These are phyloP conservation scores for Claviceps sp. DNA, from an alignment of 2,329 filamentous ascomycete genomes.

Conservation along the genomic window DNA sequence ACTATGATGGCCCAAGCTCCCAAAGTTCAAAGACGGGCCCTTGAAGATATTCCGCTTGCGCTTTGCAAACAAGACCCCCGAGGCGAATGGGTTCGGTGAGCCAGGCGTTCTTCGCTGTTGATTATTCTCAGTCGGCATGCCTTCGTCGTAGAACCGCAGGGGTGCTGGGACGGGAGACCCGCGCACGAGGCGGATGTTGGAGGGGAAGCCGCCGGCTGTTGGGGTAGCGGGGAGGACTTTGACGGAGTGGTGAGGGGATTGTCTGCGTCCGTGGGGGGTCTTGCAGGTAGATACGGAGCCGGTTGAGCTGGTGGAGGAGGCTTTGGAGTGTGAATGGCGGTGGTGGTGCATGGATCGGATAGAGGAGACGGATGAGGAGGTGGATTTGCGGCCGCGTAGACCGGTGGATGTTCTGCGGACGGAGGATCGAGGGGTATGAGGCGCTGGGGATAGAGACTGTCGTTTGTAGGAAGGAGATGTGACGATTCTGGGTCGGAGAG, in stretches of 20 bases:
- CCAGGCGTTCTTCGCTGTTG: conserved; percentile 22
- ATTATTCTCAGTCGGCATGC: conserved; percentile 30
- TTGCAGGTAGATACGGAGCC: conserved; percentile 60
- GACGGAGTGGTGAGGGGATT: conserved; percentile 78
- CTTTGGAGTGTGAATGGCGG: conserved; percentile 81
- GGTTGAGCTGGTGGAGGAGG: conserved; percentile 80
- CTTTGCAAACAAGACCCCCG: conserved; percentile 64
- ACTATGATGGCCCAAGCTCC: conserved; percentile 22
- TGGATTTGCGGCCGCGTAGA: conserved; percentile 84
- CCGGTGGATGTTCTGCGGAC: conserved; percentile 74
- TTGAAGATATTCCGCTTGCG: conserved; percentile 73
- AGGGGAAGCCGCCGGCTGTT: conserved; percentile 60
- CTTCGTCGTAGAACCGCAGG: conserved; percentile 43
- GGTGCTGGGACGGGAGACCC: conserved; percentile 37
- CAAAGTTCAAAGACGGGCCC: conserved; percentile 54
- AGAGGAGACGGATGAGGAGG: conserved; percentile 86
- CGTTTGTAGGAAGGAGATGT: conserved; percentile 42
- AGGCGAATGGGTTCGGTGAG: conserved; percentile 45
- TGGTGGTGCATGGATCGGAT: conserved; percentile 84
- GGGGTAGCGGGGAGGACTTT: conserved; percentile 93
- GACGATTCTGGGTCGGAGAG: conserved; percentile 15
- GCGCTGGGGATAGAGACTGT: conserved; percentile 74
- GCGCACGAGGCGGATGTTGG: conserved; percentile 72
- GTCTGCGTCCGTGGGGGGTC: conserved; percentile 47
- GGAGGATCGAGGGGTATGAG: conserved; percentile 76